phyloP scores from a whole-genome alignment of 352 stramenopile species.

The Phytopythium boreale region DNA sequence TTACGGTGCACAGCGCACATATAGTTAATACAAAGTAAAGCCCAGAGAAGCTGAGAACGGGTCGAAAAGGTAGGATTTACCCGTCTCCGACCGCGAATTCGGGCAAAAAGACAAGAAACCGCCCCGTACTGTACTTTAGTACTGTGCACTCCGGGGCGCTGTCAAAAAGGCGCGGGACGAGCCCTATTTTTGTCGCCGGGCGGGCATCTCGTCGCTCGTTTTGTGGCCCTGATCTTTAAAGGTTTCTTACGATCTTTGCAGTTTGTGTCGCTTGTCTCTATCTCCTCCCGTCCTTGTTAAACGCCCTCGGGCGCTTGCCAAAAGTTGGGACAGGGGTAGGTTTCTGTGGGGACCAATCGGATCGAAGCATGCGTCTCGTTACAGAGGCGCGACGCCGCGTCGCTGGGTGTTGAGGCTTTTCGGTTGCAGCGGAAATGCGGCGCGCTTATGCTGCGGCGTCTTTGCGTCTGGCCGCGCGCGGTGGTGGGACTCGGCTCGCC shows the following conservation, averaged over 20 bases:
- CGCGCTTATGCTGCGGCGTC: neutral
- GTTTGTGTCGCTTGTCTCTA: neutral
- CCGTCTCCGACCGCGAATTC: neutral
- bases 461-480: neutral
- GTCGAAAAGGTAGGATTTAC: neutral
- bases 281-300: neutral
- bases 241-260: slow-evolving; percentile 4
- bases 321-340: neutral
- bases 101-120: neutral
- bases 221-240: slow-evolving; percentile 1
- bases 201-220: neutral
- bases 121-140: too few species aligned
- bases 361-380: neutral
- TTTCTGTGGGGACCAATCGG: neutral
- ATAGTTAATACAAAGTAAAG: neutral
- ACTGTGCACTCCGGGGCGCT: too few species aligned
- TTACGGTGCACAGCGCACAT: neutral
- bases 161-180: neutral
- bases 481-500: neutral
- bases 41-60: neutral
- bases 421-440: slow-evolving; percentile 2
- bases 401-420: neutral
- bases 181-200: neutral
- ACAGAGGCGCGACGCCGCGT: neutral
- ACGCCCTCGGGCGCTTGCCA: neutral